Evolutionary conservation across 306 rosid species (phyloP).

Genomic region (barrel medic (Medicago truncatula)): DNA sequence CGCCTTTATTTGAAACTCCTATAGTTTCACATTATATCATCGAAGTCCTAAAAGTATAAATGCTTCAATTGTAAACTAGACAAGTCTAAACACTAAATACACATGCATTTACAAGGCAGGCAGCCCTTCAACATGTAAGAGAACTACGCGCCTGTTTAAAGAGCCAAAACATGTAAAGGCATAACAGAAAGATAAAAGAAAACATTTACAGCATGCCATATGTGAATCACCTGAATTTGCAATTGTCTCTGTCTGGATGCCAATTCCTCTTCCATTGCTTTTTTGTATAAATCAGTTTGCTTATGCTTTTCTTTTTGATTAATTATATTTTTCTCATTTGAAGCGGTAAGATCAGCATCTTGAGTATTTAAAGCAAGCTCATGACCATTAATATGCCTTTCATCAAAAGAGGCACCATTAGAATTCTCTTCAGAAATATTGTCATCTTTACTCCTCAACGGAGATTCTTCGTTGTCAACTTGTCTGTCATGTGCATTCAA

Average conservation of each 20-base stretch:
- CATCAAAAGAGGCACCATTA: conserved; percentile 40
- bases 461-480: conserved; percentile 35
- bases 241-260: conserved; percentile 80
- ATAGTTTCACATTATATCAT: conserved; percentile 2
- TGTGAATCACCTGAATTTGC: conserved; percentile 74
- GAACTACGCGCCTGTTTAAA: background rate
- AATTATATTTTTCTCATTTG: conserved; percentile 52
- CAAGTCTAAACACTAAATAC: conserved; percentile 10
- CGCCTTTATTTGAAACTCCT: conserved; percentile 18
- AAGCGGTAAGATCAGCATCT: conserved; percentile 36
- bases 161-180: conserved; percentile 23
- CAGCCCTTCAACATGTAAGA: conserved; percentile 14
- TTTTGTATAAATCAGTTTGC: conserved; percentile 87
- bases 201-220: conserved; percentile 7
- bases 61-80: conserved; percentile 15
- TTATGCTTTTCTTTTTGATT: conserved; percentile 78
- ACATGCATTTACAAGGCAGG: background rate
- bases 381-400: conserved; percentile 37
- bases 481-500: conserved; percentile 35
- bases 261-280: conserved; percentile 85
- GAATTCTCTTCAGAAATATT: conserved; percentile 33
- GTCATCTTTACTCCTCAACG: conserved; percentile 22
- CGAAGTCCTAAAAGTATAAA: conserved; percentile 4
- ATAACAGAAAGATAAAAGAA: conserved; percentile 2
- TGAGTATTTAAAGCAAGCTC: conserved; percentile 35